These are phyloP conservation scores for Bothia castanella DNA, from an alignment of 1,284 basidiomycete species.

Conservation along the genomic window DNA sequence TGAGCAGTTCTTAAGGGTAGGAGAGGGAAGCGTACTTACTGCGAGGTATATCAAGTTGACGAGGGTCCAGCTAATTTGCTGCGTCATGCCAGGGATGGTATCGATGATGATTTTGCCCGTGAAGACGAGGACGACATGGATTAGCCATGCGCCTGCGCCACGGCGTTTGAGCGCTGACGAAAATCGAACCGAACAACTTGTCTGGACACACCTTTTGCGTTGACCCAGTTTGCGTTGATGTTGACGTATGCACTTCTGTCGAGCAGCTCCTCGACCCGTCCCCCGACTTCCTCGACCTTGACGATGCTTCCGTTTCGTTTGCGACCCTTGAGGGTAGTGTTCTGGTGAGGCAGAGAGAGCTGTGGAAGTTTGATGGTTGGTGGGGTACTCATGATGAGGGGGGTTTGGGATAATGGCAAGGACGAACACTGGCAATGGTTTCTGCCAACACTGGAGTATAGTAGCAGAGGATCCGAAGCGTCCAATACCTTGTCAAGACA, in stretches of 20 bases:
- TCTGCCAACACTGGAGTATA: too few relatives aligned
- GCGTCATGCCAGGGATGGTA: conserved; percentile 90
- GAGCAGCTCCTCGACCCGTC: conserved; percentile 72
- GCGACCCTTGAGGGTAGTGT: conserved; percentile 46
- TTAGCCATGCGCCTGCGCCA: conserved; percentile 87
- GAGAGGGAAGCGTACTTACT: conserved; percentile 49
- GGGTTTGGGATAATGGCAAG: not conserved
- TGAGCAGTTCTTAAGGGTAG: conserved; percentile 3
- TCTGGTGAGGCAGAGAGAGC: conserved; percentile 39
- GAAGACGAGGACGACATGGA: conserved; percentile 92
- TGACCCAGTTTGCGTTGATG: conserved; percentile 97
- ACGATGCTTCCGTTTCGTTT: conserved; percentile 76
- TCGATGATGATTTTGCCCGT: conserved; percentile 91
- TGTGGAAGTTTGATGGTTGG: conserved; percentile 49
- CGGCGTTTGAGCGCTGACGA: conserved; percentile 3
- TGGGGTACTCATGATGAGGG: conserved; percentile 42
- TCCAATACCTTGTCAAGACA: too few relatives aligned
- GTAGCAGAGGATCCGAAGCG: too few relatives aligned
- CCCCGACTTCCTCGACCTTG: conserved; percentile 85
- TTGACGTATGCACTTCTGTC: conserved; percentile 85
- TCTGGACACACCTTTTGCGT: conserved; percentile 79
- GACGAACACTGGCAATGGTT: not conserved
- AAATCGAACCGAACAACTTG: not conserved
- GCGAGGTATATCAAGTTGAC: conserved; percentile 91
- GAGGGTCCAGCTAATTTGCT: conserved; percentile 93